These are phyloP conservation scores for Garcia nutans DNA, from an alignment of 345 rosid genomes.

Conservation along the genomic window DNA sequence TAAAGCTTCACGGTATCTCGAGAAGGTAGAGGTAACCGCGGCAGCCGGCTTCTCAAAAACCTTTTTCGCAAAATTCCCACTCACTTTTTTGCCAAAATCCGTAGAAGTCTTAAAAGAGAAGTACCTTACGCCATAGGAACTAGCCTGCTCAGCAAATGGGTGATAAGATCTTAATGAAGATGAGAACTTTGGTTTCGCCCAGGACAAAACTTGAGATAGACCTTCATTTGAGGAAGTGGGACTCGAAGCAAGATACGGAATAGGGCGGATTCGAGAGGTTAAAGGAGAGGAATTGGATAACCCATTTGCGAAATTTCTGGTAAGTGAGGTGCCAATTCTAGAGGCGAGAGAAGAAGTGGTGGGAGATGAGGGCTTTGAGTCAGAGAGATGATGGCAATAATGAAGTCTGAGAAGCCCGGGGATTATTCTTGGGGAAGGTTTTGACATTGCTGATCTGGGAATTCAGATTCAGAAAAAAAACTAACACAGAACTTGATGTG, in stretches of 20 bases:
- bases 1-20: slow-evolving; percentile 60
- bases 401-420: slow-evolving; percentile 41
- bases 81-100: slow-evolving; percentile 30
- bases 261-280: slow-evolving; percentile 25
- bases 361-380: slow-evolving; percentile 21
- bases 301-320: slow-evolving; percentile 18
- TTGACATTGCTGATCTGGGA: slow-evolving; percentile 32
- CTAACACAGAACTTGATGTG: not conserved
- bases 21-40: slow-evolving; percentile 50
- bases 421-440: slow-evolving; percentile 40
- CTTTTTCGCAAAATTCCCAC: slow-evolving; percentile 44
- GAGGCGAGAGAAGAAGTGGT: slow-evolving; percentile 6
- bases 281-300: slow-evolving; percentile 1
- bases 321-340: not conserved
- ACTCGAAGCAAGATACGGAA: slow-evolving; percentile 29
- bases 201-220: slow-evolving; percentile 35
- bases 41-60: slow-evolving; percentile 54
- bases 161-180: not conserved
- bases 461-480: not conserved
- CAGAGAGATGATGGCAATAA: slow-evolving; percentile 18
- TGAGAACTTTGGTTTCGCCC: slow-evolving; percentile 17
- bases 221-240: slow-evolving; percentile 34
- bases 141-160: slow-evolving; percentile 16
- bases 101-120: slow-evolving; percentile 40
- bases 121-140: slow-evolving; percentile 30